phyloP scores from a whole-genome alignment of 2,329 filamentous ascomycete genomes.

The Aspergillus quadrilineatus region DNA sequence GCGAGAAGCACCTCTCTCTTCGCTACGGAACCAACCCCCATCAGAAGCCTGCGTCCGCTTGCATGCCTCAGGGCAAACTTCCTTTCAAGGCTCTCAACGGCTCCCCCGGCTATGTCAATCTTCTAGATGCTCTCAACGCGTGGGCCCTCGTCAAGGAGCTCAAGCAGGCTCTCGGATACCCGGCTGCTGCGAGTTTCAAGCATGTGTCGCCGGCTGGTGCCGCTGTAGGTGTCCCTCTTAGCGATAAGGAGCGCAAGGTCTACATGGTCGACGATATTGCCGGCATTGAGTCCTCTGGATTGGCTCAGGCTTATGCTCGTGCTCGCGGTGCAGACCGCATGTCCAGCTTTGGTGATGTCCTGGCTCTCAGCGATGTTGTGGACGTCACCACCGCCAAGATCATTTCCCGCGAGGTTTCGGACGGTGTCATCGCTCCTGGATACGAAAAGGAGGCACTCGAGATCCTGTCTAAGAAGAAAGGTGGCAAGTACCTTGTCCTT shows the following conservation, averaged over 20 bases:
- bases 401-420: conserved; percentile 95
- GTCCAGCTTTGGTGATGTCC: conserved; percentile 97
- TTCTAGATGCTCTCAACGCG: conserved; percentile 92
- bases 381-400: conserved; percentile 94
- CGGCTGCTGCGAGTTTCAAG: conserved; percentile 97
- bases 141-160: conserved; percentile 98
- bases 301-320: conserved; percentile 93
- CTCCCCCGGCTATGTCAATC: conserved; percentile 93
- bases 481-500: conserved; percentile 91
- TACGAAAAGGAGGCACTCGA: conserved; percentile 83
- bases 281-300: conserved; percentile 77
- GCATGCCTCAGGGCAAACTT: conserved; percentile 67
- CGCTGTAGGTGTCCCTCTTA: conserved; percentile 86
- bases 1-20: conserved; percentile 77
- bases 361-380: conserved; percentile 86
- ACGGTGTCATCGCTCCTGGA: conserved; percentile 89
- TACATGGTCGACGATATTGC: conserved; percentile 98
- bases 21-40: conserved; percentile 97
- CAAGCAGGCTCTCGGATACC: conserved; percentile 79
- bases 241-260: conserved; percentile 85
- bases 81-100: conserved; percentile 95
- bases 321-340: conserved; percentile 95
- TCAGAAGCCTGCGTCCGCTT: conserved; percentile 93
- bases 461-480: conserved; percentile 97
- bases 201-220: conserved; percentile 96